These are phyloP conservation scores for Sarocladium strictum DNA, from an alignment of 2,329 filamentous ascomycete species.

Conservation along the genomic window DNA sequence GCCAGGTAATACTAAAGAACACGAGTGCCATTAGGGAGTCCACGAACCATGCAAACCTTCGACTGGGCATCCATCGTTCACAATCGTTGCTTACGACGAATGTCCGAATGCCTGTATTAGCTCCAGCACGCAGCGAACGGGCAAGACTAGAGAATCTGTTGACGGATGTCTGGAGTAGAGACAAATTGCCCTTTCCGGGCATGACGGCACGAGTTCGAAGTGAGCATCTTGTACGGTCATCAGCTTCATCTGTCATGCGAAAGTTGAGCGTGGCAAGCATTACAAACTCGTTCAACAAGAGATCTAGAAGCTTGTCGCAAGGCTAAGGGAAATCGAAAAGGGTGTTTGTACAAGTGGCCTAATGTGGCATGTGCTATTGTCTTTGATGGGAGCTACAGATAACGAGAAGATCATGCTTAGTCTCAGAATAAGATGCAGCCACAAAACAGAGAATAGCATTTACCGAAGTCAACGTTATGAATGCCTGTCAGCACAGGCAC, in stretches of 20 bases:
- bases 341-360: no score
- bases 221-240: constrained; percentile 67
- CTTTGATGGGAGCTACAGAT: no score
- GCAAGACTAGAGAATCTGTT: constrained; percentile 69
- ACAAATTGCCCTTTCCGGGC: constrained; percentile 74
- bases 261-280: constrained; percentile 82
- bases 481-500: background rate
- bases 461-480: constrained; percentile 7
- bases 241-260: constrained; percentile 81
- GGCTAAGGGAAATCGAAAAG: constrained; percentile 30
- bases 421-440: background rate
- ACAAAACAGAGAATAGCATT: background rate
- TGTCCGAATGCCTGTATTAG: constrained; percentile 60
- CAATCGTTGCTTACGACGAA: constrained; percentile 72
- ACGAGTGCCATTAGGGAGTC: constrained; percentile 63
- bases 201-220: constrained; percentile 61
- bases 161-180: constrained; percentile 77
- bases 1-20: constrained; percentile 81
- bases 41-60: constrained; percentile 31
- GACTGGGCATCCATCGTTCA: constrained; percentile 63
- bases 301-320: constrained; percentile 51
- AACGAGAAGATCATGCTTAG: no score
- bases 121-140: constrained; percentile 69
- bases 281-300: constrained; percentile 67
- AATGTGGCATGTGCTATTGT: no score